phyloP scores from a whole-genome alignment of 345 rosid species.

The Hibiscus syriacus region DNA sequence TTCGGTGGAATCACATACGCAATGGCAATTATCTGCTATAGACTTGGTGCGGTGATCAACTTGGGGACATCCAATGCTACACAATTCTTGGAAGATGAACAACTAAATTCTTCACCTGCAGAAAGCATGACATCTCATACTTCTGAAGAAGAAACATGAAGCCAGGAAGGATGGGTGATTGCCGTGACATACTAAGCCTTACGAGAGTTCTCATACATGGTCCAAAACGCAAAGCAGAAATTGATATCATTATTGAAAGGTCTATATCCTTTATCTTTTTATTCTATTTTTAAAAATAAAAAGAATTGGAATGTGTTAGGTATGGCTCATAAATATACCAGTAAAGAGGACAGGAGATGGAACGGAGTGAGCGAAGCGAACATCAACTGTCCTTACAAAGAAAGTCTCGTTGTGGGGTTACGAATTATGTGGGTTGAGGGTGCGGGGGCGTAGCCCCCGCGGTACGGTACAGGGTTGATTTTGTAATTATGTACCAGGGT shows the following conservation, averaged over 20 bases:
- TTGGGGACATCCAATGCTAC: slow-evolving; percentile 16
- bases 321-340: too few species aligned
- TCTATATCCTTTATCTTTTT: slow-evolving; percentile 11
- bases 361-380: too few species aligned
- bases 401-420: too few species aligned
- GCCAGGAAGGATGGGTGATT: slow-evolving; percentile 77
- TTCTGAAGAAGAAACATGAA: slow-evolving; percentile 70
- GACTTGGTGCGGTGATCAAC: slow-evolving; percentile 52
- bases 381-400: too few species aligned
- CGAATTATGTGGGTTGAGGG: too few species aligned
- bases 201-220: slow-evolving; percentile 84
- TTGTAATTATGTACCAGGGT: too few species aligned
- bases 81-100: slow-evolving; percentile 23
- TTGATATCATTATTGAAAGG: slow-evolving; percentile 66
- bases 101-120: too few species aligned
- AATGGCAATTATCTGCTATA: too few species aligned
- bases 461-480: too few species aligned
- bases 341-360: too few species aligned
- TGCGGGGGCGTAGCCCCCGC: too few species aligned
- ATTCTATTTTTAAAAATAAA: too few species aligned
- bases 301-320: not conserved
- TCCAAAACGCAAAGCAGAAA: slow-evolving; percentile 87
- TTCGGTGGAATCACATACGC: slow-evolving; percentile 91
- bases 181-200: slow-evolving; percentile 91
- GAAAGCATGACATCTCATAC: slow-evolving; percentile 34